Conservation (phyloP, 768 basidiomycete species). For the Lentinula detonsa region DNA sequence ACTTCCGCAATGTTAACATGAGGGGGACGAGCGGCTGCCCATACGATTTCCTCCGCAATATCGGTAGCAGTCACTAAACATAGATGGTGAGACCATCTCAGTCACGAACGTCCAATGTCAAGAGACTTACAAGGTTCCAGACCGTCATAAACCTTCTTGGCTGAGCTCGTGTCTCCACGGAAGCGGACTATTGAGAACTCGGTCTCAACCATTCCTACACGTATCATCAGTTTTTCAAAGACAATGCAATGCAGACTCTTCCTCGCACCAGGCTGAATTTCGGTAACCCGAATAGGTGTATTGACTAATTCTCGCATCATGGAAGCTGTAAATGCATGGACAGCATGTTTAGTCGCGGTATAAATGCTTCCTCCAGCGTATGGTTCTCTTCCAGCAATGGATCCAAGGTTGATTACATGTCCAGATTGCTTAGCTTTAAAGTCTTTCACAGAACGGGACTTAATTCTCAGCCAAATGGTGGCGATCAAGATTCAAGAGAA, state of each 20-base stretch:
- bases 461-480: not conserved
- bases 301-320: constrained; percentile 85
- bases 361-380: constrained; percentile 93
- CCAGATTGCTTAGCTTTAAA: constrained; percentile 75
- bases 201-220: constrained; percentile 76
- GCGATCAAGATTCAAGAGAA: not conserved
- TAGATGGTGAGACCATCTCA: not conserved
- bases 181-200: constrained; percentile 91
- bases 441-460: constrained; percentile 32
- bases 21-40: constrained; percentile 87
- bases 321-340: constrained; percentile 80
- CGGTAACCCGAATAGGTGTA: constrained; percentile 89
- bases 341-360: constrained; percentile 85
- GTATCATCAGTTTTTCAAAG: constrained; percentile 10
- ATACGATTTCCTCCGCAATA: constrained; percentile 97
- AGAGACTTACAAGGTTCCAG: constrained; percentile 70
- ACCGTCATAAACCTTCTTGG: constrained; percentile 89
- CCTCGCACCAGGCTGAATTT: constrained; percentile 81
- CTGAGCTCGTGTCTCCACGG: constrained; percentile 75
- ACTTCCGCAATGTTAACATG: constrained; percentile 90
- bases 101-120: not conserved
- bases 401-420: constrained; percentile 94
- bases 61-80: constrained; percentile 70
- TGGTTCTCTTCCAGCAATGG: constrained; percentile 82
- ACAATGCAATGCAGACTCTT: not conserved